Conservation (phyloP, 2,329 filamentous ascomycete species). For the Epichloe coenophiala region DNA sequence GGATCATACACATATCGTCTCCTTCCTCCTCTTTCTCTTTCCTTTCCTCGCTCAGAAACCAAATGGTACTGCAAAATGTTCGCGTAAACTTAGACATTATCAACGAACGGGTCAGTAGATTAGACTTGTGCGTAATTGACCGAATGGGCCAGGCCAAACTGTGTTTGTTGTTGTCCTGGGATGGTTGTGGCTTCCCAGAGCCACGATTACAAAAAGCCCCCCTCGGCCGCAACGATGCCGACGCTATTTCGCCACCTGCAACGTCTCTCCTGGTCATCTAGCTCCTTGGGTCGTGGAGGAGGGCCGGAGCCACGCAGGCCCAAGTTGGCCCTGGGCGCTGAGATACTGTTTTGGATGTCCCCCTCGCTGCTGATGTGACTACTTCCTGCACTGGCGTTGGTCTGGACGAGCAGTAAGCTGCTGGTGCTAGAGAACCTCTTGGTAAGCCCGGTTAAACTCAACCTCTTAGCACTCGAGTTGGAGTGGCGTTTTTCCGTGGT, state of each 20-base stretch:
- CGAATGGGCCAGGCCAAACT: not conserved
- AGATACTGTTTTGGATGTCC: conserved; percentile 23
- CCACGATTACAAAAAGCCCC: conserved; percentile 26
- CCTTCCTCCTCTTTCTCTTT: not conserved
- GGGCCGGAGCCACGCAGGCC: conserved; percentile 24
- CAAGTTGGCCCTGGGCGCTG: conserved; percentile 25
- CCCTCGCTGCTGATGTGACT: conserved; percentile 34
- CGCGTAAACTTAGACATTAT: too few relatives aligned
- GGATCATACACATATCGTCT: not conserved
- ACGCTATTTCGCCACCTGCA: conserved; percentile 46
- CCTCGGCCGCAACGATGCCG: conserved; percentile 38
- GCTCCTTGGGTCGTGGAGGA: conserved; percentile 20
- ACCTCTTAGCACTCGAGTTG: conserved; percentile 39
- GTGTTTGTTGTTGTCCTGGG: too few relatives aligned
- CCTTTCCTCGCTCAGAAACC: not conserved
- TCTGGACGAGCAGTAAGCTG: conserved; percentile 45
- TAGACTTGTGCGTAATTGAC: too few relatives aligned
- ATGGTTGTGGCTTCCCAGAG: too few relatives aligned
- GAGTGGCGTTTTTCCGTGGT: conserved; percentile 36
- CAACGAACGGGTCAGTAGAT: too few relatives aligned
- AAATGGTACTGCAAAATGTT: not conserved
- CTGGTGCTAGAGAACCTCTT: conserved; percentile 48
- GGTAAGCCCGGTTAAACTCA: conserved; percentile 49
- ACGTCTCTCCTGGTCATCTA: conserved; percentile 26
- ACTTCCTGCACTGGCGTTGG: conserved; percentile 36